Base-by-base conservation (phyloP, 2,329 filamentous ascomycete species). In the Apiospora marii region DNA sequence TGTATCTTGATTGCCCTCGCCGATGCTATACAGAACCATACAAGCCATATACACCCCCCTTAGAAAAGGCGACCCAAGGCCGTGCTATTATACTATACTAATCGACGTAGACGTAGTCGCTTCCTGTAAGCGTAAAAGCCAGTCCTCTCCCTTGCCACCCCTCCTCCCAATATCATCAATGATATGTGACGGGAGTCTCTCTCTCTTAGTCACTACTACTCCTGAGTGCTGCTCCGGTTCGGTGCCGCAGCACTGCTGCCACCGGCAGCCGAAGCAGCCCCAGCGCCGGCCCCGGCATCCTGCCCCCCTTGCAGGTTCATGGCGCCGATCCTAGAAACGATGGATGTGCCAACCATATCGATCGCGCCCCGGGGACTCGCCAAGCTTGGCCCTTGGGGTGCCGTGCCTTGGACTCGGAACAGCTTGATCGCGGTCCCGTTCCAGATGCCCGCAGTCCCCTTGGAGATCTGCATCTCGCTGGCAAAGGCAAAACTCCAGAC, bases 401-500 rank as follows among this genome's bases (percentile, higher is more conserved):
- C 93, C 22, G 93, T 93, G 80, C 97, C 94, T 81, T 97, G 94
- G 3, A 98, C 95, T 69, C 91, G 92, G 84, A 99, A 99, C 19
- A 99, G 86, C 80, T 92, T 93, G 81, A 99, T 94, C 2, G 87
- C 87, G 0, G 96, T 98, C 48, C 94, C 93, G 79, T 96, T 98
- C 96, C 96, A 99, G 1, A 98, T 92, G 10, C 96, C 96, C 44
- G 95, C 94, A 2, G 94, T 95, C 43, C 95, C 95, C 80, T 93
- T 95, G 0, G 92, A 90, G 41, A 96, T 90, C 72, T 95, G 91
- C 91, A 98, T 94, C 84, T 99, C 96, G 78, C 92, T 92, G 41
- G 93, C 92, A 81, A 98, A 98, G 70, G 98, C 91, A 77, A 98
- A 94, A 22, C 94, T 92, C 96, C 96, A 99, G 13, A 99, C 87